phyloP scores from a whole-genome alignment of 176 grass and related monocot species.

The Poa annua region DNA sequence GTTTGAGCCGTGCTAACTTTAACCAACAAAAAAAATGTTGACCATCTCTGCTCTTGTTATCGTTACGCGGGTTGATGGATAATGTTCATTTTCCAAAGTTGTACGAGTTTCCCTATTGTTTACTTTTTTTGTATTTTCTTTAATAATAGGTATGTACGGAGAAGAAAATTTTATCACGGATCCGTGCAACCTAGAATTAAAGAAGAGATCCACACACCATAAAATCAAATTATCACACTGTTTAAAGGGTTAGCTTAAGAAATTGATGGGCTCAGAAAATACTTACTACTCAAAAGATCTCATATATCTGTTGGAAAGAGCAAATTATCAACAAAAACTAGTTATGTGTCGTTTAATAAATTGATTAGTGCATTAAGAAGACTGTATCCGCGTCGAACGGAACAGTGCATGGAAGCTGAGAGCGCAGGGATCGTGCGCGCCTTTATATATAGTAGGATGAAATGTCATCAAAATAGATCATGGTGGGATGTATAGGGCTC shows the following conservation, averaged over 20 bases:
- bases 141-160: no score
- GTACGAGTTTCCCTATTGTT: no score
- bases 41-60: conserved; percentile 3
- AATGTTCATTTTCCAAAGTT: background rate
- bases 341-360: background rate
- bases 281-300: background rate
- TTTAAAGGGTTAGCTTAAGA: background rate
- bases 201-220: background rate
- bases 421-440: no score
- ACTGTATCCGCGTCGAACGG: background rate
- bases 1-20: background rate
- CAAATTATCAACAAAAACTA: background rate
- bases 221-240: background rate
- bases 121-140: no score
- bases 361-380: background rate
- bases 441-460: no score
- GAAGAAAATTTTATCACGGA: no score
- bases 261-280: background rate
- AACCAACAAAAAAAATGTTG: background rate
- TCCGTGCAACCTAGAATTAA: no score
- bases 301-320: background rate
- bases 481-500: background rate
- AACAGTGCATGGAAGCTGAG: no score
- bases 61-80: background rate
- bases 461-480: background rate